Conservation (phyloP, 495 filamentous ascomycete species). For the Penicillium simplicissimum region DNA sequence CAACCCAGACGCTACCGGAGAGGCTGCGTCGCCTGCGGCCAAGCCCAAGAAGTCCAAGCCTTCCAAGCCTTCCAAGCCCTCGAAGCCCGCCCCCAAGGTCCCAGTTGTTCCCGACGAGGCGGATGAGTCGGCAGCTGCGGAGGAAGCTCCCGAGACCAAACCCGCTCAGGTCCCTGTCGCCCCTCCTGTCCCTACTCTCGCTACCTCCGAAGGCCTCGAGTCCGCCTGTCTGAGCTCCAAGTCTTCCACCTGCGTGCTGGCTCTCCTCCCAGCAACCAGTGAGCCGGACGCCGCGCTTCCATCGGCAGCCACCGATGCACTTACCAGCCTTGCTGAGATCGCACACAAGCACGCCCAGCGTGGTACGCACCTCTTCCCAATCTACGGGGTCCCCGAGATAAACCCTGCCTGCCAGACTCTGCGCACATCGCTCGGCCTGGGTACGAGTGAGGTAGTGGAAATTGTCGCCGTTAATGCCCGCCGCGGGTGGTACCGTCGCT, state of each 20-base stretch:
- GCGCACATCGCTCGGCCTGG: constrained; percentile 61
- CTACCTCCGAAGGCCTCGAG: constrained; percentile 58
- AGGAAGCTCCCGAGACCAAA: constrained; percentile 41
- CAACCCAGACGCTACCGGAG: constrained; percentile 58
- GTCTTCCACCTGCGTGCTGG: constrained; percentile 83
- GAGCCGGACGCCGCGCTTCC: constrained; percentile 49
- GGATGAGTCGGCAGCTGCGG: constrained; percentile 45
- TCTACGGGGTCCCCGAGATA: constrained; percentile 68
- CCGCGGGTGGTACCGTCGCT: constrained; percentile 81
- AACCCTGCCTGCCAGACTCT: constrained; percentile 60
- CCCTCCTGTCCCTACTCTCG: constrained; percentile 52
- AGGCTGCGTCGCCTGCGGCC: constrained; percentile 46
- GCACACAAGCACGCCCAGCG: constrained; percentile 68
- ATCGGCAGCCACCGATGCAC: constrained; percentile 49
- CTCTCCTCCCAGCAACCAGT: constrained; percentile 61
- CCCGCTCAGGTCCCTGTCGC: constrained; percentile 47
- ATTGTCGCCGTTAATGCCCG: constrained; percentile 82
- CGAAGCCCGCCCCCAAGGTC: constrained; percentile 19
- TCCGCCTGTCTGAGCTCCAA: constrained; percentile 72
- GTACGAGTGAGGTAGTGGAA: constrained; percentile 48
- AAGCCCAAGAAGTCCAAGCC: constrained; percentile 52
- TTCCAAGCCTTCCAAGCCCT: constrained; percentile 41
- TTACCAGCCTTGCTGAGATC: constrained; percentile 71
- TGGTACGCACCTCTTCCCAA: constrained; percentile 73
- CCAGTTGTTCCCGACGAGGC: constrained; percentile 33